These are phyloP conservation scores for Juglanconis juglandina DNA, from an alignment of 2,329 filamentous ascomycete genomes.

Conservation along the genomic window DNA sequence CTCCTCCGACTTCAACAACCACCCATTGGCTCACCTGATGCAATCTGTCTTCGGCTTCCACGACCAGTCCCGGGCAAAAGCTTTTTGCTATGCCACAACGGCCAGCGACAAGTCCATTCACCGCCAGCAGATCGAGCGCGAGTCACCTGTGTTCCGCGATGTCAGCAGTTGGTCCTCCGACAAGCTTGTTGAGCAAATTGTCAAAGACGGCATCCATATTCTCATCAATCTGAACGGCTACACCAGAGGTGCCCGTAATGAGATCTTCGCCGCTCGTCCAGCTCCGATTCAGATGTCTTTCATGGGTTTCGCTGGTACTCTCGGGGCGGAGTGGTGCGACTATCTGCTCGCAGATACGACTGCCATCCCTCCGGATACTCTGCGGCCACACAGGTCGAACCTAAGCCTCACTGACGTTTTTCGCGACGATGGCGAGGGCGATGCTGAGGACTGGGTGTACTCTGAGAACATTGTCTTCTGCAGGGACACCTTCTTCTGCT, in stretches of 20 bases:
- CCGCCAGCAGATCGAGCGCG: slow-evolving; percentile 85
- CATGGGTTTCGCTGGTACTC: slow-evolving; percentile 95
- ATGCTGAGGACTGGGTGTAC: slow-evolving; percentile 83
- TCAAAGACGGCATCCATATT: slow-evolving; percentile 85
- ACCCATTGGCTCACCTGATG: slow-evolving; percentile 95
- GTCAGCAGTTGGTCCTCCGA: slow-evolving; percentile 84
- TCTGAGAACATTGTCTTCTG: slow-evolving; percentile 96
- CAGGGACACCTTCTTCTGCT: slow-evolving; percentile 95
- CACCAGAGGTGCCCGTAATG: slow-evolving; percentile 92
- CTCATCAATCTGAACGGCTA: slow-evolving; percentile 98
- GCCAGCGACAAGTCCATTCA: slow-evolving; percentile 85
- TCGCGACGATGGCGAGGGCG: slow-evolving; percentile 62
- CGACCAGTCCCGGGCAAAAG: slow-evolving; percentile 67
- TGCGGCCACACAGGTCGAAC: slow-evolving; percentile 77
- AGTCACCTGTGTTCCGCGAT: slow-evolving; percentile 88
- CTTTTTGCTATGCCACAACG: slow-evolving; percentile 95
- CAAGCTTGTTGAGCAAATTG: slow-evolving; percentile 78
- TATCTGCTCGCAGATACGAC: slow-evolving; percentile 89
- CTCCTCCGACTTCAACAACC: slow-evolving; percentile 98
- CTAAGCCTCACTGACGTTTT: slow-evolving; percentile 69
- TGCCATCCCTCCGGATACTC: slow-evolving; percentile 76
- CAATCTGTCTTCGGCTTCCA: slow-evolving; percentile 97
- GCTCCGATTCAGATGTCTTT: slow-evolving; percentile 99
- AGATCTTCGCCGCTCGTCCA: slow-evolving; percentile 91
- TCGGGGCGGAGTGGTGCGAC: slow-evolving; percentile 98